A percentile compares a stretch with the other conserved stretches of the same genome.
These are phyloP conservation scores for Nymphaea colorata DNA, from an alignment of 164 flowering plant genomes.

Conservation along the genomic window DNA sequence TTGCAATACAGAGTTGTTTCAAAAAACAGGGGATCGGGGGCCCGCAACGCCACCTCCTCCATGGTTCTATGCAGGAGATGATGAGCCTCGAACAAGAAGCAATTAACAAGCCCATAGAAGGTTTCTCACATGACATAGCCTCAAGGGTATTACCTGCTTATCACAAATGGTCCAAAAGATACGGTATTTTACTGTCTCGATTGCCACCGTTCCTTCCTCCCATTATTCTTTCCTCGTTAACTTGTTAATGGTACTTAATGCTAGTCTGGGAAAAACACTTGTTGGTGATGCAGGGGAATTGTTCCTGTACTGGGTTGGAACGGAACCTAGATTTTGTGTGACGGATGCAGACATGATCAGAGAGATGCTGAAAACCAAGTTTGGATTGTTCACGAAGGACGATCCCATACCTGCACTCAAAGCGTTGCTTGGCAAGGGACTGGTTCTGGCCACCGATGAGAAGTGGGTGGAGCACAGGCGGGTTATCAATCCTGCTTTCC, in stretches of 20 bases:
- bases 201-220: background rate
- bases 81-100: no score
- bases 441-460: slow-evolving; percentile 9
- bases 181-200: slow-evolving; percentile 5
- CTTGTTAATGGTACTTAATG: no score
- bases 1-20: no score
- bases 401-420: slow-evolving; percentile 5
- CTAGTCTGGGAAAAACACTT: background rate
- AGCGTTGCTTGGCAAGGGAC: slow-evolving; percentile 17
- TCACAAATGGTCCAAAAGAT: slow-evolving; percentile 14
- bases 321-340: slow-evolving; percentile 16
- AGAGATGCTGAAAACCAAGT: slow-evolving; percentile 20
- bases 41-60: no score
- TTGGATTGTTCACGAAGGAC: slow-evolving; percentile 15
- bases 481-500: slow-evolving; percentile 20
- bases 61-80: no score
- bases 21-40: no score
- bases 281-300: slow-evolving; percentile 16
- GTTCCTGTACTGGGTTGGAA: slow-evolving; percentile 26
- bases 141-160: slow-evolving; percentile 14
- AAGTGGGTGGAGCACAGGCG: slow-evolving; percentile 24
- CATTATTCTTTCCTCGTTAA: no score
- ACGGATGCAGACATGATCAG: slow-evolving; percentile 17
- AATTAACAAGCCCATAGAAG: no score
- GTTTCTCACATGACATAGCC: slow-evolving; percentile 3